Conservation (phyloP, 805 yeast genomes). For the Yarrowia sp. region DNA sequence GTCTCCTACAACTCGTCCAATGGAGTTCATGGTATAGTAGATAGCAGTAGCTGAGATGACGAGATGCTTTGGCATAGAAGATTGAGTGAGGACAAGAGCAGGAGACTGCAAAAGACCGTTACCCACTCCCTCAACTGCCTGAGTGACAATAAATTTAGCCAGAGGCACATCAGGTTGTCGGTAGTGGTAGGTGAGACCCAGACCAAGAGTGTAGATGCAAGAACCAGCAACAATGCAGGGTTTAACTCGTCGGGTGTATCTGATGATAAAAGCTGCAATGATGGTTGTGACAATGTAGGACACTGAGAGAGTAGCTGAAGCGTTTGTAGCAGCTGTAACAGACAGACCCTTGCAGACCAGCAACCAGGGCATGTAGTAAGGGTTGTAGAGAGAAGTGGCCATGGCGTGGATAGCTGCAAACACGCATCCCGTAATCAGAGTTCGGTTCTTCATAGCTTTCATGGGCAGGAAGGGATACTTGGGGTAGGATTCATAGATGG, state of each 20-base stretch:
- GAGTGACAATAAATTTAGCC: conserved; percentile 62
- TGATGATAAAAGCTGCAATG: conserved; percentile 8
- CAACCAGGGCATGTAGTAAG: conserved; percentile 28
- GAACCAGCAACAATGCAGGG: conserved; percentile 60
- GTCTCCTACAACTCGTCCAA: conserved; percentile 66
- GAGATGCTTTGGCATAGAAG: conserved; percentile 58
- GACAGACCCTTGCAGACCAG: conserved; percentile 26
- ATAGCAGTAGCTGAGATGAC: conserved; percentile 62
- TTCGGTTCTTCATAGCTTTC: conserved; percentile 60
- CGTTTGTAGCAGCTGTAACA: conserved; percentile 20
- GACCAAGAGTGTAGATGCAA: conserved; percentile 56
- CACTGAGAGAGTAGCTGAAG: conserved; percentile 10
- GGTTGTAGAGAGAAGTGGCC: conserved; percentile 30
- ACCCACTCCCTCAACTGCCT: conserved; percentile 65
- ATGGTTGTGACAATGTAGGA: conserved; percentile 11
- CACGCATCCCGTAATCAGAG: neutral
- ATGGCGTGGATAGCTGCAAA: conserved; percentile 35
- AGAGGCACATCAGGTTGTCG: conserved; percentile 52
- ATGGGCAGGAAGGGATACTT: conserved; percentile 71
- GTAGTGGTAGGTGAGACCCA: conserved; percentile 58
- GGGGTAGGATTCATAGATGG: conserved; percentile 54
- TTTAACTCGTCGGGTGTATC: conserved; percentile 50
- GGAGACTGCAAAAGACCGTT: conserved; percentile 70
- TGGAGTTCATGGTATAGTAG: conserved; percentile 54
- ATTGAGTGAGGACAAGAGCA: conserved; percentile 57